Base-by-base conservation (phyloP, 1,284 basidiomycete species). In the Mycena sp. region DNA sequence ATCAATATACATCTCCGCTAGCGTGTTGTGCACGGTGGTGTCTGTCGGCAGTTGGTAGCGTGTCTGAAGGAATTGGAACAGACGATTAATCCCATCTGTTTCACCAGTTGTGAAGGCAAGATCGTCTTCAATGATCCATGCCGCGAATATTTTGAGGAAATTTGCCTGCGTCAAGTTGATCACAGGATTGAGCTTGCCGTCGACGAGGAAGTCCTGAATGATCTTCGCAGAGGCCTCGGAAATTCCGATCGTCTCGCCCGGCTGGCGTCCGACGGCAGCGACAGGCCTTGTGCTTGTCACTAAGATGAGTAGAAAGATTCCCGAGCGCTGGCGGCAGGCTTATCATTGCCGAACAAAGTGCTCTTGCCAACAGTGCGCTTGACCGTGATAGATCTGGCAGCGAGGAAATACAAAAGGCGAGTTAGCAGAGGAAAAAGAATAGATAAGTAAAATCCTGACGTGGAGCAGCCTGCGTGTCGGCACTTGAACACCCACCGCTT, bases 121-220 rank as follows among this genome's bases (percentile, higher is more conserved):
- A 30, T 58, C 61, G 7, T 63, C 56, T 19, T 63, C 61, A 21
- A 63, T 25, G 16, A 58, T 44, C 61, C 61, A 59, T 1, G 55
- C 61, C 10, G 61, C 28, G 23, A 63, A 53, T 21, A 59, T 40
- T 28, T 50, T 53, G 12, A 54, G 23, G 21, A 64, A 64, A 37
- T 50, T 54, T 17, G 23, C 38, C 41, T 57, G 44, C 9, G 64
- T 62, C 17, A 53, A 25, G n/a, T 58, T 43, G 14, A 57, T 52
- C 2, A 30, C 54, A 10, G 59, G 64, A 41, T 62, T 61, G 37
- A 62, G 59, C 28, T 53, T 48, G 16, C 64, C 64, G 10, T 62
- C 35, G 10, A 44, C 4, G 4, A 65, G 54, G 30, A 52, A 65
- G 2, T 45, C 55, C 38, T 53, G 53, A 59, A 65, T 65, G n/a